Evolutionary conservation across 2,329 filamentous ascomycete species (phyloP), one percentile per base, ranked within the genome.

Genomic region (Cordyceps pruinosa): DNA sequence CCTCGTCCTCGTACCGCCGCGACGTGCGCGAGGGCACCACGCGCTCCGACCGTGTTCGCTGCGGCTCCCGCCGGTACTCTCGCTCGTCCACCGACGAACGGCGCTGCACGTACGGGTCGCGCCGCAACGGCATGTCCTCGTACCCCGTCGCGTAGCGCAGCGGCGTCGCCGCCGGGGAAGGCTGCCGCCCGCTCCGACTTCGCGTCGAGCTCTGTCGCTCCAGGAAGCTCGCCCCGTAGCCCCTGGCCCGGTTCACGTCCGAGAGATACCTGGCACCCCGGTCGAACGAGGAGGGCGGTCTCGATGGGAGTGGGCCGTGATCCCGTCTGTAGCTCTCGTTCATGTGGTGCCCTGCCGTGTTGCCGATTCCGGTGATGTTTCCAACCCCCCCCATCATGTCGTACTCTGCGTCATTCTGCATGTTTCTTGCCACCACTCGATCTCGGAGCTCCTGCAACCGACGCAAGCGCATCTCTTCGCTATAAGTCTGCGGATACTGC

Each of bases 291-390:
- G 32, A 57, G 57, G 34, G 61, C 61, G 30, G 69, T 62, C 23
- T 65, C 58, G 60, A 46, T 28, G 58, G 35, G 25, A 56, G 56
- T 45, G 65, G 59, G 8, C 13, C 52, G 25, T 39, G 42, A 23
- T 57, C 47, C 53, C 72, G 70, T 47, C 75, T 70, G 59, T 83
- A 85, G 59, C 83, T 75, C 28, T 86, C 81, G 58, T 84, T 84
- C 76, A 84, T 78, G 64, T 84, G 82, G 63, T 86, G 82, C 15
- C 73, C 75, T 1, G 75, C 73, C 13, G 77, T 72, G 59, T 84
- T 84, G 23, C 79, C 79, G 17, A 79, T 68, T 2, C 74, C 75
- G 26, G 74, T 64, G 15, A 70, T 60, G 34, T 73, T 71, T n/a
- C 67, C 70, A 47, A 71, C 66, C 12, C 67, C 71, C 32, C 65